A percentile compares a stretch with the other conserved stretches of the same genome.
Conservation (phyloP, 73 alveolate genomes). For the Symbiodinium natans region DNA sequence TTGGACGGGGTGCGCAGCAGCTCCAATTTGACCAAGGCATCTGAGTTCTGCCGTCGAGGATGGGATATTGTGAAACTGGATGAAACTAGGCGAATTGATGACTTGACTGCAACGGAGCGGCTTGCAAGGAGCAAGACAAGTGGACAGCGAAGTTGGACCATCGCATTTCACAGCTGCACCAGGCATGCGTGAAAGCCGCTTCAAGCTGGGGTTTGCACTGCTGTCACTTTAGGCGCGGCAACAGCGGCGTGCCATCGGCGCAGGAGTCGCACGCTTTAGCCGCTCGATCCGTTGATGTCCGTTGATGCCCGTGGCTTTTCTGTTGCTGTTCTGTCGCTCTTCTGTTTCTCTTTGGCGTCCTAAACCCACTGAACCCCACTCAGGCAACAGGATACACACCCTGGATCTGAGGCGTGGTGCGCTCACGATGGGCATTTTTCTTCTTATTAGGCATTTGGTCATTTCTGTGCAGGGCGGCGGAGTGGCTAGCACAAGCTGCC, state of each 20-base stretch:
- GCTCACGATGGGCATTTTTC: not conserved
- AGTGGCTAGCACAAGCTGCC: not conserved
- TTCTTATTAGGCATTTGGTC: not conserved
- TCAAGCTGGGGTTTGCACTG: too few relatives aligned
- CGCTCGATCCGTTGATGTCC: not conserved
- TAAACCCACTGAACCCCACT: not conserved
- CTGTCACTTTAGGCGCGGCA: not conserved
- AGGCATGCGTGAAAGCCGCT: not conserved
- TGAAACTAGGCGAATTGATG: too few relatives aligned
- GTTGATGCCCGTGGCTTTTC: too few relatives aligned
- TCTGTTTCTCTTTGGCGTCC: not conserved
- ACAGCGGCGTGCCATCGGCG: conserved; percentile 6
- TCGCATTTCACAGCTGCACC: conserved; percentile 6
- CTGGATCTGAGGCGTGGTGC: not conserved
- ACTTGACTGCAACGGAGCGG: too few relatives aligned
- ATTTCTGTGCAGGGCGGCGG: not conserved
- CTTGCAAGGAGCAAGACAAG: conserved; percentile 1
- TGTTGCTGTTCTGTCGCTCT: too few relatives aligned
- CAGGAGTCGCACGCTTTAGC: not conserved
- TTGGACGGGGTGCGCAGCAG: too few relatives aligned
- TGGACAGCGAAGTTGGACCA: not conserved
- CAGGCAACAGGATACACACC: not conserved
- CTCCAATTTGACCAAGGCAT: too few relatives aligned
- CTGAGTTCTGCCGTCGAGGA: too few relatives aligned
- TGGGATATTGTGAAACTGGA: too few relatives aligned